A percentile compares a stretch with the other conserved stretches of the same genome.
These are phyloP conservation scores for Carex parvula DNA, from an alignment of 176 grass and related monocot genomes.

Conservation along the genomic window DNA sequence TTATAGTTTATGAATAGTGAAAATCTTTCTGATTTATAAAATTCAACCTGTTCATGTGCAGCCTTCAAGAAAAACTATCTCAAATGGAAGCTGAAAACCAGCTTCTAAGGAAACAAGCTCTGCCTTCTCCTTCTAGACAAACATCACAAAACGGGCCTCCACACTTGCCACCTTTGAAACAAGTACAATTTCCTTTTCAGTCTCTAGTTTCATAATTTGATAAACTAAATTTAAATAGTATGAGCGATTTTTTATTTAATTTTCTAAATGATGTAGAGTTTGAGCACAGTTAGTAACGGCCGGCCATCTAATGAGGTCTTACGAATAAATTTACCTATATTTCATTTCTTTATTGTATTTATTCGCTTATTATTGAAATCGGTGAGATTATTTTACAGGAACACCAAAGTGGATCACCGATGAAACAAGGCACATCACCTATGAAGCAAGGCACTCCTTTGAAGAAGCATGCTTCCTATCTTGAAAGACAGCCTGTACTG, in stretches of 20 bases:
- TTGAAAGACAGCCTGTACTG: slow-evolving; percentile 48
- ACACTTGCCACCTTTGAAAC: slow-evolving; percentile 62
- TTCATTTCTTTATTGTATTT: slow-evolving; percentile 26
- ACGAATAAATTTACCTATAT: slow-evolving; percentile 27
- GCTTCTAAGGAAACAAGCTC: slow-evolving; percentile 61
- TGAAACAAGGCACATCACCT: slow-evolving; percentile 30
- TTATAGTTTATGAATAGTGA: neutral
- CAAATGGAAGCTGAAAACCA: slow-evolving; percentile 96
- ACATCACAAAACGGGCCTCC: slow-evolving; percentile 37
- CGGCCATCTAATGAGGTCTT: slow-evolving; percentile 42
- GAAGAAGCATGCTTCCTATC: slow-evolving; percentile 59
- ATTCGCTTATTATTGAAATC: slow-evolving; percentile 32
- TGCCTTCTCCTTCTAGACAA: slow-evolving; percentile 47
- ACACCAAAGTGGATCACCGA: slow-evolving; percentile 54
- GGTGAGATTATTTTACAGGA: slow-evolving; percentile 50
- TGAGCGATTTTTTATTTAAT: slow-evolving; percentile 18
- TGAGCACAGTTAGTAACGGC: slow-evolving; percentile 41
- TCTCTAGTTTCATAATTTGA: neutral
- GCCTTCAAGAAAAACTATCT: slow-evolving; percentile 81
- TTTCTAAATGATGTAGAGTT: slow-evolving; percentile 49
- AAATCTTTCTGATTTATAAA: slow-evolving; percentile 1
- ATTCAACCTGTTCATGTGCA: slow-evolving; percentile 27
- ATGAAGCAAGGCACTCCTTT: slow-evolving; percentile 51
- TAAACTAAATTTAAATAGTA: neutral
- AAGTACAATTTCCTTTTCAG: slow-evolving; percentile 35